These are phyloP conservation scores for Fistulifera solaris DNA, from an alignment of 108 stramenopile genomes.

Conservation along the genomic window DNA sequence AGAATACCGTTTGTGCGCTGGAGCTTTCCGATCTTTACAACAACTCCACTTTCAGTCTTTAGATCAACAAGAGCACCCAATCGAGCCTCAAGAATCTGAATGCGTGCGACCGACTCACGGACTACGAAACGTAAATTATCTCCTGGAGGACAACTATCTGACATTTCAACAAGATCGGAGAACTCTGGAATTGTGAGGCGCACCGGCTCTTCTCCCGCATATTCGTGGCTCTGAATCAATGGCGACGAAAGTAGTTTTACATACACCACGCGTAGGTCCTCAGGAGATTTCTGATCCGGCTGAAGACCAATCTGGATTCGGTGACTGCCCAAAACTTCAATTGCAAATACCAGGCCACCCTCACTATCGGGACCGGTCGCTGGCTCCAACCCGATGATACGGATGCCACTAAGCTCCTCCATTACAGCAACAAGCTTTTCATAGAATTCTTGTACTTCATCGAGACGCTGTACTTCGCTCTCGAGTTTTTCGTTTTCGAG, in stretches of 20 bases:
- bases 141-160: conserved; percentile 15
- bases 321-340: neutral
- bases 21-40: conserved; percentile 21
- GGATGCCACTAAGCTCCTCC: conserved; percentile 43
- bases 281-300: conserved; percentile 7
- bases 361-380: neutral
- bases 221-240: conserved; percentile 9
- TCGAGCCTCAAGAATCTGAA: conserved; percentile 24
- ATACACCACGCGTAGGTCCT: conserved; percentile 10
- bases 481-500: conserved; percentile 5
- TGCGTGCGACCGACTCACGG: conserved; percentile 40
- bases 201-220: conserved; percentile 2
- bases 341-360: neutral
- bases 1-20: conserved; percentile 13
- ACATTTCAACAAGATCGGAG: conserved; percentile 31
- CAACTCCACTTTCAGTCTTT: conserved; percentile 14
- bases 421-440: conserved; percentile 26
- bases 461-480: conserved; percentile 8
- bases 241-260: conserved; percentile 35
- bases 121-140: conserved; percentile 43
- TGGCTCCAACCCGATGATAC: conserved; percentile 13
- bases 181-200: conserved; percentile 29
- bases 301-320: neutral
- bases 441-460: conserved; percentile 30
- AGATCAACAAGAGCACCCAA: conserved; percentile 25